Conservation (phyloP, 345 rosid species). For the Rhodamnia rubescens region DNA sequence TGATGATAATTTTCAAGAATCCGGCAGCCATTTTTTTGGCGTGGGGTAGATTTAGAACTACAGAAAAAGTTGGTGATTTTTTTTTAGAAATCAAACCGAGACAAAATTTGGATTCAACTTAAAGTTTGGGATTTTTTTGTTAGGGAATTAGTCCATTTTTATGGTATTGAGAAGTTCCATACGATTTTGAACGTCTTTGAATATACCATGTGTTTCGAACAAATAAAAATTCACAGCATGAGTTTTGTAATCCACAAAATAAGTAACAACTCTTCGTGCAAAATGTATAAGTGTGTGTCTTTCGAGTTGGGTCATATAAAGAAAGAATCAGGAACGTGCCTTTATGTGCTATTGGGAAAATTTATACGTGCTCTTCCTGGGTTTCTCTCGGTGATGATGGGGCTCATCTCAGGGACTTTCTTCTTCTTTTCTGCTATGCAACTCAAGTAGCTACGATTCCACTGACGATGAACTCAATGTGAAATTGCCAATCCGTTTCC, state of each 20-base stretch:
- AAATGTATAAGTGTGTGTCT: background rate
- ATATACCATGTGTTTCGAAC: background rate
- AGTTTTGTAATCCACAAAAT: background rate
- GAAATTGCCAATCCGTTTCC: background rate
- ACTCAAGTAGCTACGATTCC: background rate
- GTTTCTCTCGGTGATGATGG: background rate
- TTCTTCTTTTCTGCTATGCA: background rate
- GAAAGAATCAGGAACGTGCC: background rate
- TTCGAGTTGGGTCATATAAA: too few relatives aligned
- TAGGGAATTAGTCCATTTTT: too few relatives aligned
- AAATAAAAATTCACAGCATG: background rate
- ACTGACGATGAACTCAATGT: background rate
- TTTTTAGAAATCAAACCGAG: too few relatives aligned
- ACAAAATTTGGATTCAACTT: background rate
- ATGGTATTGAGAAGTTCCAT: too few relatives aligned
- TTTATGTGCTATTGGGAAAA: background rate
- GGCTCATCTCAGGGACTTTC: background rate
- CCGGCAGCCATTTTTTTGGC: too few relatives aligned
- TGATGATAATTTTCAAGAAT: too few relatives aligned
- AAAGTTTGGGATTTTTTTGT: too few relatives aligned
- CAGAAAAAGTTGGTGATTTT: too few relatives aligned
- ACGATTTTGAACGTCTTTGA: fast-evolving
- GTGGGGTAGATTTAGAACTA: too few relatives aligned
- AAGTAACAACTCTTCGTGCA: background rate
- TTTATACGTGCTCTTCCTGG: background rate